These are phyloP conservation scores for Acrodontium crateriforme DNA, from an alignment of 2,329 filamentous ascomycete genomes.

Conservation along the genomic window DNA sequence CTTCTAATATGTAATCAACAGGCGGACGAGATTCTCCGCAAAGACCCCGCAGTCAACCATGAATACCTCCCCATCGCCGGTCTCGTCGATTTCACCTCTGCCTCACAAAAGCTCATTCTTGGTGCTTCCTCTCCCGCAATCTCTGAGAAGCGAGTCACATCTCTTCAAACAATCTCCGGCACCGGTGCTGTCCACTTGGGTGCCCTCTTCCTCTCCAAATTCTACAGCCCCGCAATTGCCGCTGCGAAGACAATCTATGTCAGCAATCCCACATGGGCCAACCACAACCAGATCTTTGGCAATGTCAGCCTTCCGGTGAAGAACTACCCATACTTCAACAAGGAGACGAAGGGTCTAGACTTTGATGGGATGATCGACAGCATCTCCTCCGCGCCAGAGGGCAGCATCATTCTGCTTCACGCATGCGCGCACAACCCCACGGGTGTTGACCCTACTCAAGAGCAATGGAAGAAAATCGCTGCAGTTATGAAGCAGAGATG, in stretches of 20 bases:
- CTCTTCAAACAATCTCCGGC: slow-evolving; percentile 90
- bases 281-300: slow-evolving; percentile 96
- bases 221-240: slow-evolving; percentile 53
- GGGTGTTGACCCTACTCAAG: slow-evolving; percentile 82
- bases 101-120: slow-evolving; percentile 81
- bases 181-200: slow-evolving; percentile 91
- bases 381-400: slow-evolving; percentile 56
- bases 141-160: slow-evolving; percentile 64
- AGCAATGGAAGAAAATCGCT: slow-evolving; percentile 90
- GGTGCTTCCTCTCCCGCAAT: slow-evolving; percentile 69
- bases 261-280: slow-evolving; percentile 93
- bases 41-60: slow-evolving; percentile 85
- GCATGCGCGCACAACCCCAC: slow-evolving; percentile 97
- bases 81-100: slow-evolving; percentile 69
- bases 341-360: slow-evolving; percentile 78
- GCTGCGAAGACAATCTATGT: slow-evolving; percentile 65
- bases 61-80: slow-evolving; percentile 97
- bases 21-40: slow-evolving; percentile 81
- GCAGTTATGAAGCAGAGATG: slow-evolving; percentile 58
- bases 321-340: slow-evolving; percentile 87
- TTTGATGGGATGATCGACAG: slow-evolving; percentile 73
- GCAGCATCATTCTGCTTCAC: slow-evolving; percentile 81
- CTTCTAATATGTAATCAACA: slow-evolving; percentile 25
- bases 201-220: slow-evolving; percentile 83
- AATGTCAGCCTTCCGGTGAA: slow-evolving; percentile 70